phyloP scores from a whole-genome alignment of 352 stramenopile species.

The Phytopythium mirpurense region DNA sequence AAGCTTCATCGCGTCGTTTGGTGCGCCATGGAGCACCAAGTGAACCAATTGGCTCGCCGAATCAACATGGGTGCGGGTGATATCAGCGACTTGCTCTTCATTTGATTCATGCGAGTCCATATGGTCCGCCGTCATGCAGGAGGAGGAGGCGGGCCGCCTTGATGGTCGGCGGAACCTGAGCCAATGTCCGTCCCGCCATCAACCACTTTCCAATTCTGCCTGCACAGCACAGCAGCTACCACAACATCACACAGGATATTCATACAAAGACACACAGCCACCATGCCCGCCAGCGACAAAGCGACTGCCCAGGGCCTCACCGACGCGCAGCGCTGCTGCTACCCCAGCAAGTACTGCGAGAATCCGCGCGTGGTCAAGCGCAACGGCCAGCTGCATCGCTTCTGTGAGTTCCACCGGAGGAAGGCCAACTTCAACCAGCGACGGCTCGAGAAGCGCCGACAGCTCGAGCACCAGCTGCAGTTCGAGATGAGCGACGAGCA shows the following conservation, averaged over 20 bases:
- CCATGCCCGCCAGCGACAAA: constrained; percentile 1
- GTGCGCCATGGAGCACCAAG: no score
- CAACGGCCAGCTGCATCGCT: constrained; percentile 28
- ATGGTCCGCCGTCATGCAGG: not conserved
- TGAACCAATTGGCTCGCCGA: not conserved
- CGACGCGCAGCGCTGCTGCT: constrained; percentile 17
- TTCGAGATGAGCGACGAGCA: constrained; percentile 2
- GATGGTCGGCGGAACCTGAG: no score
- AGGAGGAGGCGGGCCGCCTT: not conserved
- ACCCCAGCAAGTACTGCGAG: constrained; percentile 32
- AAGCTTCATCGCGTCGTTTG: no score
- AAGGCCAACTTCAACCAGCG: constrained; percentile 43
- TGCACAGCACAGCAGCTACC: not conserved
- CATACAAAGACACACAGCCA: not conserved
- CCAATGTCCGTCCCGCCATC: no score
- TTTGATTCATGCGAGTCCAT: constrained; percentile 1
- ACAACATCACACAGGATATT: no score
- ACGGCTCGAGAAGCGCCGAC: constrained; percentile 21
- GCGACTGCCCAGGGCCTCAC: not conserved
- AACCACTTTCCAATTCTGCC: not conserved
- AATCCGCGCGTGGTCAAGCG: constrained; percentile 36
- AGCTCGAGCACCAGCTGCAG: constrained; percentile 9
- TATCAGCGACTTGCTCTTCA: no score
- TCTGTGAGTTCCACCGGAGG: constrained; percentile 31
- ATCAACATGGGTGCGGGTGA: not conserved